Conservation (phyloP, 2,329 filamentous ascomycete genomes). For the Escovopsis weberi region DNA sequence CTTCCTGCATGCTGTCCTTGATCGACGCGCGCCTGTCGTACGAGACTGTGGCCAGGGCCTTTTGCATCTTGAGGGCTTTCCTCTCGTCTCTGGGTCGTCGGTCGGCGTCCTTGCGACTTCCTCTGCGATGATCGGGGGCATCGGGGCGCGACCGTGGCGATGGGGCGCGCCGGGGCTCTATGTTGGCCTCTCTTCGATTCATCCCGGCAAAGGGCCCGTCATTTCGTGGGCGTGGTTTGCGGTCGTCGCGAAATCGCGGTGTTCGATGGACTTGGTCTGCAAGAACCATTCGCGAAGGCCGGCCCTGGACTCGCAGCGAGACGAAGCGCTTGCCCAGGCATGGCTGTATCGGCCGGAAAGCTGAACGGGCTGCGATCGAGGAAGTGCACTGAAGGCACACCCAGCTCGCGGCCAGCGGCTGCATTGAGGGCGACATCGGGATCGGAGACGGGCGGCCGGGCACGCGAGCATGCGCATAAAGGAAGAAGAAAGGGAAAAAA, state of each 20-base stretch:
- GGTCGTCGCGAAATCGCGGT: slow-evolving; percentile 19
- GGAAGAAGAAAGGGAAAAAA: too few species aligned
- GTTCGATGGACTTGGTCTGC: slow-evolving; percentile 36
- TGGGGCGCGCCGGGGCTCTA: slow-evolving; percentile 14
- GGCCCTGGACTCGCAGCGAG: slow-evolving; percentile 17
- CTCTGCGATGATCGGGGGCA: slow-evolving; percentile 10
- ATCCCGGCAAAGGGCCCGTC: slow-evolving; percentile 40
- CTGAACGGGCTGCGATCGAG: slow-evolving; percentile 5
- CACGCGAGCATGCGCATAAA: too few species aligned
- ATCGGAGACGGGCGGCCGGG: background rate
- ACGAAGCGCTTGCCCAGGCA: slow-evolving; percentile 22
- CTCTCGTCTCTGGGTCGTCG: slow-evolving; percentile 24
- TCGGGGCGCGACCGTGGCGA: slow-evolving; percentile 6
- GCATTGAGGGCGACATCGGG: slow-evolving; percentile 1
- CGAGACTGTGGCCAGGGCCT: slow-evolving; percentile 57
- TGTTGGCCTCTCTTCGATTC: slow-evolving; percentile 37
- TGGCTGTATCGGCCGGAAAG: slow-evolving; percentile 11
- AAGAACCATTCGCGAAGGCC: slow-evolving; percentile 43
- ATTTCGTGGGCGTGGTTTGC: slow-evolving; percentile 21
- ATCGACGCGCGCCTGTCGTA: slow-evolving; percentile 49
- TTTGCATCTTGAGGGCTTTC: slow-evolving; percentile 92
- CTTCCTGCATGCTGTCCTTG: slow-evolving; percentile 43
- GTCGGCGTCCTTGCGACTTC: slow-evolving; percentile 17
- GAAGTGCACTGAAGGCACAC: slow-evolving; percentile 9
- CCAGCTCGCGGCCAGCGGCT: slow-evolving; percentile 6